These are phyloP conservation scores for Sphagnum fallax DNA, from an alignment of 228 moss, liverwort and hornwort species.

Conservation along the genomic window DNA sequence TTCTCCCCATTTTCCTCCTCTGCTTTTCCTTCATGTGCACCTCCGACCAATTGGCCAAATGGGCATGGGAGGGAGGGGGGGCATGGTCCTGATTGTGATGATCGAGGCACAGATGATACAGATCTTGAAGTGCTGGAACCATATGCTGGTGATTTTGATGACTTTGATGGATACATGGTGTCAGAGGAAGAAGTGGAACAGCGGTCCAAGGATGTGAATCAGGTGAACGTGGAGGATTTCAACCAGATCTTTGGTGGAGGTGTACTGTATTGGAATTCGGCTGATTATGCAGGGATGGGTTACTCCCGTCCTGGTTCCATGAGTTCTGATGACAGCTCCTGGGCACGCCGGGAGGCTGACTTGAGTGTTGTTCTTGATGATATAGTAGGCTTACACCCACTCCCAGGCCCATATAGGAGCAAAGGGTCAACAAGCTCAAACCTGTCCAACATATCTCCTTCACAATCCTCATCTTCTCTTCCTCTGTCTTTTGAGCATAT, in stretches of 20 bases:
- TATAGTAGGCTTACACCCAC: slow-evolving; percentile 71
- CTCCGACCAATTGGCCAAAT: slow-evolving; percentile 26
- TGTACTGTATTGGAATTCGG: slow-evolving; percentile 96
- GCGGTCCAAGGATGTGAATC: slow-evolving; percentile 46
- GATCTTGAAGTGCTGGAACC: slow-evolving; percentile 76
- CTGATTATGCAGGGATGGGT: slow-evolving; percentile 84
- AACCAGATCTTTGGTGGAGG: slow-evolving; percentile 88
- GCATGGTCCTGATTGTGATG: slow-evolving; percentile 50
- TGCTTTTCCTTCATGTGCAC: slow-evolving; percentile 47
- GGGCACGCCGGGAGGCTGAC: slow-evolving; percentile 89
- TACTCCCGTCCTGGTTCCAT: slow-evolving; percentile 89
- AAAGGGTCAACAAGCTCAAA: slow-evolving; percentile 54
- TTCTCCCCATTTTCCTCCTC: slow-evolving; percentile 40
- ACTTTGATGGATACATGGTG: slow-evolving; percentile 74
- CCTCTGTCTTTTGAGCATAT: slow-evolving; percentile 63
- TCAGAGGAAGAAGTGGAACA: slow-evolving; percentile 89
- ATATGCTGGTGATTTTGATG: slow-evolving; percentile 73
- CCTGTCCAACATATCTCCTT: slow-evolving; percentile 66
- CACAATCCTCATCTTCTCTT: slow-evolving; percentile 64
- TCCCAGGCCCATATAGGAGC: slow-evolving; percentile 46
- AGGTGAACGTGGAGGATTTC: slow-evolving; percentile 59
- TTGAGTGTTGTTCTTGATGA: slow-evolving; percentile 78
- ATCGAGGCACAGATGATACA: slow-evolving; percentile 61
- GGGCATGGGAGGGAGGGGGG: slow-evolving; percentile 43
- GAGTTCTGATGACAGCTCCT: slow-evolving; percentile 93